Conservation (phyloP, 2,329 filamentous ascomycete species). For the Calonectria leucothoes region DNA sequence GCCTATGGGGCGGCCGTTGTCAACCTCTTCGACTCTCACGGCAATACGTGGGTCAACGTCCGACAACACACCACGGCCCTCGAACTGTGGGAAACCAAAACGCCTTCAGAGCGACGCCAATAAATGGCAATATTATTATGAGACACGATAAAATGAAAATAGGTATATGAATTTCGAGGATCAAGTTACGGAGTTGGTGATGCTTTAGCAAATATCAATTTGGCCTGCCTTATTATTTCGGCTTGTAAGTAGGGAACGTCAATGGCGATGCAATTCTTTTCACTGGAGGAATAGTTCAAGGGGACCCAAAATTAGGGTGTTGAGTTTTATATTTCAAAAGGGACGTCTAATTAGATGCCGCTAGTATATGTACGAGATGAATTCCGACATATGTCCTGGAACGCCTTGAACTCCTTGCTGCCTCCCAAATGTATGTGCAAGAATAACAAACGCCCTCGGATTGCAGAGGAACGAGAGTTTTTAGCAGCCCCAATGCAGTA, state of each 20-base stretch:
- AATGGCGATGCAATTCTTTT: neutral
- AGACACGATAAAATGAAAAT: too few relatives aligned
- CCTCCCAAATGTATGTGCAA: slow-evolving; percentile 18
- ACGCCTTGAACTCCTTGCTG: slow-evolving; percentile 20
- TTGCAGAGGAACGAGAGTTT: neutral
- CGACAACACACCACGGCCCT: slow-evolving; percentile 36
- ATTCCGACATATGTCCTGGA: neutral
- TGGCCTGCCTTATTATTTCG: neutral
- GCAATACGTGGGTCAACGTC: slow-evolving; percentile 36
- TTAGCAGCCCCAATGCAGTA: neutral
- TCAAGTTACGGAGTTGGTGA: too few relatives aligned
- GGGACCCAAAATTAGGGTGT: neutral
- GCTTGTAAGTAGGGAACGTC: neutral
- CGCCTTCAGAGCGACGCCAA: neutral
- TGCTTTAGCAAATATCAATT: neutral
- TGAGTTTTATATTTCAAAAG: neutral
- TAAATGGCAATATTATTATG: too few relatives aligned
- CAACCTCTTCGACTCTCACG: slow-evolving; percentile 30
- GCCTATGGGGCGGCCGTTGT: slow-evolving; percentile 32
- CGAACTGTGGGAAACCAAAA: slow-evolving; percentile 39
- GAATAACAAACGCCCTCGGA: neutral
- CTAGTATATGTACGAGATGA: slow-evolving; percentile 15
- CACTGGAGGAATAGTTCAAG: neutral
- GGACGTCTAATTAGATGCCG: neutral
- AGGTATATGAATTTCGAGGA: neutral